phyloP scores from a whole-genome alignment of 2,329 filamentous ascomycete species.

The Emergomyces africanus region DNA sequence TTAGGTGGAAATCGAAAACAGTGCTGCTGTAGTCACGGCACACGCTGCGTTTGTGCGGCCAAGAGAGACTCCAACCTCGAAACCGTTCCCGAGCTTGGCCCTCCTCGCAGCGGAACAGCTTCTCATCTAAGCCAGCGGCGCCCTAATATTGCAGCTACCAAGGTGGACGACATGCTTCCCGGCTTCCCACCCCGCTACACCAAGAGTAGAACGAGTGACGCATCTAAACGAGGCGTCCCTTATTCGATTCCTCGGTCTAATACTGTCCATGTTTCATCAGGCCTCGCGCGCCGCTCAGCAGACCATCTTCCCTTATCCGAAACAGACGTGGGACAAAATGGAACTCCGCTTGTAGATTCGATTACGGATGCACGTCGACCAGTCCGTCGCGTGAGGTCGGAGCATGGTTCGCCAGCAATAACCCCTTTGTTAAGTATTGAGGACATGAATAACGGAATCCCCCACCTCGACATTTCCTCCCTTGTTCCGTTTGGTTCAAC shows the following conservation, averaged over 20 bases:
- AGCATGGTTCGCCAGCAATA: slow-evolving; percentile 35
- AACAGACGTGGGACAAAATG: slow-evolving; percentile 16
- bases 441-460: slow-evolving; percentile 22
- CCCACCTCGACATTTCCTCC: slow-evolving; percentile 29
- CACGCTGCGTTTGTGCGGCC: slow-evolving; percentile 13
- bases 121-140: slow-evolving; percentile 37
- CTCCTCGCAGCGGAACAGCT: slow-evolving; percentile 24
- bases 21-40: slow-evolving; percentile 12
- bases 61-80: slow-evolving; percentile 36
- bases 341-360: slow-evolving; percentile 18
- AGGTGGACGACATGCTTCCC: slow-evolving; percentile 47
- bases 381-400: slow-evolving; percentile 29
- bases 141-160: slow-evolving; percentile 43
- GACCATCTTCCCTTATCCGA: slow-evolving; percentile 38
- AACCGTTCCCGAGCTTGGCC: slow-evolving; percentile 36
- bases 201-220: slow-evolving; percentile 49
- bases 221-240: slow-evolving; percentile 48
- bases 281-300: slow-evolving; percentile 38
- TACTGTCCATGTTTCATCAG: slow-evolving; percentile 35
- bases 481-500: slow-evolving; percentile 23
- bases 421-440: slow-evolving; percentile 19
- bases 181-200: slow-evolving; percentile 52
- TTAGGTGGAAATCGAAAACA: slow-evolving; percentile 7
- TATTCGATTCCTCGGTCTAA: slow-evolving; percentile 48
- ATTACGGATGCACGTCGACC: slow-evolving; percentile 20